phyloP scores from a whole-genome alignment of 2,329 filamentous ascomycete species.

The Rhinocladiella mackenziei region DNA sequence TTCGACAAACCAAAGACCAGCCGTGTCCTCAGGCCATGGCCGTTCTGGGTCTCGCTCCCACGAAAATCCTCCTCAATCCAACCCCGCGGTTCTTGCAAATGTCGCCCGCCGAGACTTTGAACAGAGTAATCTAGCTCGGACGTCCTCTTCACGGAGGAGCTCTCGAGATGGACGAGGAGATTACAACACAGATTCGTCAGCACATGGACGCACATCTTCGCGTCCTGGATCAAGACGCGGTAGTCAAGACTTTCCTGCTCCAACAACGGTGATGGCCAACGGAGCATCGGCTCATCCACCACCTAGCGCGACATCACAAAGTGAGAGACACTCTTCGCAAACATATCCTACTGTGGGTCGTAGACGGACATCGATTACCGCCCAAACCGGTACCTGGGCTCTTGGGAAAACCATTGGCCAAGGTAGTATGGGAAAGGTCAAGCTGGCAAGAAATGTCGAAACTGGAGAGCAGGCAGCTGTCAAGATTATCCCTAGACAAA shows the following conservation, averaged over 20 bases:
- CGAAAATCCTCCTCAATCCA: slow-evolving; percentile 43
- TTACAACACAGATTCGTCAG: slow-evolving; percentile 54
- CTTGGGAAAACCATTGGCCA: slow-evolving; percentile 95
- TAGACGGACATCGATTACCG: slow-evolving; percentile 77
- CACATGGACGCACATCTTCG: slow-evolving; percentile 41
- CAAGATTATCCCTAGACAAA: slow-evolving; percentile 91
- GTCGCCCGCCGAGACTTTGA: slow-evolving; percentile 69
- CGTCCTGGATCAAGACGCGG: slow-evolving; percentile 41
- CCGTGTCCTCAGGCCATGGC: slow-evolving; percentile 35
- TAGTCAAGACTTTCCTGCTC: slow-evolving; percentile 44
- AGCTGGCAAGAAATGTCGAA: slow-evolving; percentile 85
- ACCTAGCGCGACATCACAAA: slow-evolving; percentile 43
- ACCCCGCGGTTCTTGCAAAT: slow-evolving; percentile 48
- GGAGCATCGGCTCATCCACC: slow-evolving; percentile 49
- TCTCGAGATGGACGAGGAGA: slow-evolving; percentile 57
- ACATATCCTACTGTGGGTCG: slow-evolving; percentile 42
- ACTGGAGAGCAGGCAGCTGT: slow-evolving; percentile 93
- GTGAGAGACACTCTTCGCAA: slow-evolving; percentile 46
- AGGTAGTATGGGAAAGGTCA: slow-evolving; percentile 98
- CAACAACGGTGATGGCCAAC: slow-evolving; percentile 51
- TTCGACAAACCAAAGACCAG: slow-evolving; percentile 43
- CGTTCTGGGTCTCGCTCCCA: slow-evolving; percentile 38
- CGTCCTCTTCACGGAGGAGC: slow-evolving; percentile 56
- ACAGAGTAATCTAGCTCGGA: slow-evolving; percentile 61
- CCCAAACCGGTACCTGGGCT: slow-evolving; percentile 87